A percentile compares a stretch with the other conserved stretches of the same genome.
These are phyloP conservation scores for Pascua guehoae DNA, from an alignment of 1,284 basidiomycete species.

Conservation along the genomic window DNA sequence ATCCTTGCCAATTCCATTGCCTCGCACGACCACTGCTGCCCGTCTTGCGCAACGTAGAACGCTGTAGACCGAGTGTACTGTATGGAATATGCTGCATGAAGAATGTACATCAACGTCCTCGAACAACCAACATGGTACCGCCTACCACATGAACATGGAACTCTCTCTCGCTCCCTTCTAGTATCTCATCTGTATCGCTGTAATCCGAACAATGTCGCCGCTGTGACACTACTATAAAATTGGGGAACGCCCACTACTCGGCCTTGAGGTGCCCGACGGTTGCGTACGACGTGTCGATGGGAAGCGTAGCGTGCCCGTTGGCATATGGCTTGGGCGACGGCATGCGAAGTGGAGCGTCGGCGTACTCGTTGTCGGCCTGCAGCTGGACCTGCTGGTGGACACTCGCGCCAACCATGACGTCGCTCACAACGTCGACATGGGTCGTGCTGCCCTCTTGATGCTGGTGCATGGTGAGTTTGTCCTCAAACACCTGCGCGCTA, in stretches of 20 bases:
- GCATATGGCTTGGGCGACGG: not conserved
- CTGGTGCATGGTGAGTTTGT: too few species aligned
- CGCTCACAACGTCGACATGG: too few species aligned
- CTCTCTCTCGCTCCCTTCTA: too few species aligned
- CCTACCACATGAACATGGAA: too few species aligned
- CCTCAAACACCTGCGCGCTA: too few species aligned
- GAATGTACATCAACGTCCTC: not conserved
- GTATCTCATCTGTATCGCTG: too few species aligned
- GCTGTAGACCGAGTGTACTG: not conserved
- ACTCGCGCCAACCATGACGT: not conserved
- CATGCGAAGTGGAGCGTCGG: not conserved
- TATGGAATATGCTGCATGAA: not conserved
- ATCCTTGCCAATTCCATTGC: too few species aligned
- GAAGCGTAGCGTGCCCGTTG: not conserved
- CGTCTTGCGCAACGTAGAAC: too few species aligned
- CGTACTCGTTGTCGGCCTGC: not conserved
- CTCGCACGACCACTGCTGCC: too few species aligned
- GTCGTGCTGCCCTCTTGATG: too few species aligned
- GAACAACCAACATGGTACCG: not conserved
- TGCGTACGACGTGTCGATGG: not conserved
- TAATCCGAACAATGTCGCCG: too few species aligned
- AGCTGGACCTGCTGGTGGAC: not conserved
- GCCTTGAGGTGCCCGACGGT: conserved; percentile 28
- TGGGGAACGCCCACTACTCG: conserved; percentile 8
- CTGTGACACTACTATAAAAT: too few species aligned